Base-by-base conservation (phyloP, 2,329 filamentous ascomycete genomes). In the Penicillium sp. region DNA sequence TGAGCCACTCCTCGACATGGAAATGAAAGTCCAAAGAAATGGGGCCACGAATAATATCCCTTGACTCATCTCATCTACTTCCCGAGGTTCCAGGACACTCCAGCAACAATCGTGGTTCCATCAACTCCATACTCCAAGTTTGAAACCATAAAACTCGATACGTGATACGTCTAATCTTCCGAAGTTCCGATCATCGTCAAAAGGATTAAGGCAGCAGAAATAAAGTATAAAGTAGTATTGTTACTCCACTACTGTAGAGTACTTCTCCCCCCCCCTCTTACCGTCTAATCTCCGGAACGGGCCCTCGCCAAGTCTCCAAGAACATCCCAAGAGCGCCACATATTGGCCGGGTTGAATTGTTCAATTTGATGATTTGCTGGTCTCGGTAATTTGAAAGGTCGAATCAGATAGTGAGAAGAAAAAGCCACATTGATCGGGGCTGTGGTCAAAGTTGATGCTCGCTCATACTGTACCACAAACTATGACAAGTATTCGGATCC, bases 271-370 rank as follows among this genome's bases (percentile, higher is more conserved):
- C 15, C 28, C 13, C 7, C n/a, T 19, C n/a, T 35, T 33, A 19
- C n/a, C 2, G 2, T 51, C 10, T n/a, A 35, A 51, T 51, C 28
- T 51, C 49, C 49, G 30, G 3, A 33, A 26, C 13, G 9, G 28
- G 49, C 19, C 49, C 49, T 9, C 28, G 49, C 49, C 28, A 51
- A 51, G 49, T 35, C n/a, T 51, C 49, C 49, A 51, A 51, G 28
- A 51, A 33, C 49, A 15, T 35, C n/a, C 28, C 10, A 26, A 19
- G 28, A 35, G 30, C 30, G 49, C 49, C 49, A 35, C 49, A 12
- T 35, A 35, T 22, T 19, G 28, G n/a, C n/a, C 17, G 49, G 5
- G 45, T 28, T 28, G 15, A 6, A 30, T 10, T 30, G 45, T 28
- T 28, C 8, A 6, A 30, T 10, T 30, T 49, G 24, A 10, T 35